Base-by-base conservation (phyloP, 345 rosid genomes). In the Turritis glabra region DNA sequence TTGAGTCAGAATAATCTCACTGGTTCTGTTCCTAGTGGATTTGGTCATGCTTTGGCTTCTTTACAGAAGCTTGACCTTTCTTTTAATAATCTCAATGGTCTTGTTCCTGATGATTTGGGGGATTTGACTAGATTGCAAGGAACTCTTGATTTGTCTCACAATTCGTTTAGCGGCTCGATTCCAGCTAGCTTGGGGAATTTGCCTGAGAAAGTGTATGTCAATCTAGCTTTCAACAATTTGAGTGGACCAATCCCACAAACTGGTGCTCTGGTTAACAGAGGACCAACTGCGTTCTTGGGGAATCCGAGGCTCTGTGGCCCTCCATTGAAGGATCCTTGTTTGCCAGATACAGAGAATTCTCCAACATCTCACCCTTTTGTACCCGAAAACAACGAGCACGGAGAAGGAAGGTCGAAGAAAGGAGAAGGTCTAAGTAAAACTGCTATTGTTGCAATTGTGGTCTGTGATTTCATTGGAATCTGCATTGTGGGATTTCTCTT, bases 171-270 rank as follows among this genome's bases (percentile, higher is more conserved):
- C 29, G 97, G 97, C 74, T 79, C 85, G 3, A 88, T 94, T 77
- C 97, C 97, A 0, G 81, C 96, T 81, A 87, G 90, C 79, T 85
- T 94, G 35, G 96, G 97, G 52, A 86, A 75, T 77, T 83, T 94
- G 67, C 97, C 96, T 8, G 93, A 92, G 92, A 94, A 94, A 84
- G 98, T 94, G 3, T 94, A 94, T 70, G 88, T 92, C 66, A 95
- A 92, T 83, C 74, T 94, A 35, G 87, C 96, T 70, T 84, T 82
- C 57, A 94, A 94, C 80, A 87, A 86, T 65, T 75, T 94, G 81
- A 91, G 88, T 50, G 98, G 97, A 63, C 88, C 97, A 10, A 91
- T 92, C 73, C 97, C 99, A 58, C 97, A 89, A 79, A 92, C 83
- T 35, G 97, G 97, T 63, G 93, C 97, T 78, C 71, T 92, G 9